Conservation (phyloP, 1,284 basidiomycete genomes). For the Austroboletus novae-zelandiae region DNA sequence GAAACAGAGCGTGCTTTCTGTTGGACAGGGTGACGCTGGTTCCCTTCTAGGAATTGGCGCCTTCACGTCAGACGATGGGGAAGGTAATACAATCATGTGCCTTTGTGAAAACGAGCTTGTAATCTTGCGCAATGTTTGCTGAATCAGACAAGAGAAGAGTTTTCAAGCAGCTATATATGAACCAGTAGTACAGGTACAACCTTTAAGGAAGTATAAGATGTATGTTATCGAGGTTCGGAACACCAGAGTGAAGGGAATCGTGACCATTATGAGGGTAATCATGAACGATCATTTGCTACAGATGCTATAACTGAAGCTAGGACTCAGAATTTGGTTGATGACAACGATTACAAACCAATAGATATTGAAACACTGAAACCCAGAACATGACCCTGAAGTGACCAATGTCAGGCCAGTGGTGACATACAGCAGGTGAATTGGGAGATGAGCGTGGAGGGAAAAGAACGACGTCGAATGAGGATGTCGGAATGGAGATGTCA, state of each 20-base stretch:
- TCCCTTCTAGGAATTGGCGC: constrained; percentile 77
- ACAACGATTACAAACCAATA: constrained; percentile 31
- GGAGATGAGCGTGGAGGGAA: neutral
- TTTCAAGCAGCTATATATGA: constrained; percentile 25
- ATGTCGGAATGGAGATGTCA: constrained; percentile 18
- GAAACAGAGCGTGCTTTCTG: constrained; percentile 75
- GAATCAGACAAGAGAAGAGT: constrained; percentile 5
- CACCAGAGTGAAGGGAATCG: constrained; percentile 28
- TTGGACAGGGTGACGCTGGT: constrained; percentile 67
- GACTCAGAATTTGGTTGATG: constrained; percentile 21
- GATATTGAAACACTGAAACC: constrained; percentile 27
- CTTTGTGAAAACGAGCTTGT: constrained; percentile 79
- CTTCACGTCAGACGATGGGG: constrained; percentile 33
- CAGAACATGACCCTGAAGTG: constrained; percentile 15
- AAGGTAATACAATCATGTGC: constrained; percentile 53
- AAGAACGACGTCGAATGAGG: neutral
- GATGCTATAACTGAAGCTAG: constrained; percentile 33
- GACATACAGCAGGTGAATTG: constrained; percentile 12
- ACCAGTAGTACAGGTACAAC: constrained; percentile 36
- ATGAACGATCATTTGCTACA: constrained; percentile 35
- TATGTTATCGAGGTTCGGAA: constrained; percentile 34
- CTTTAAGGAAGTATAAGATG: constrained; percentile 38
- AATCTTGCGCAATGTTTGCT: constrained; percentile 52
- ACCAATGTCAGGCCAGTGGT: constrained; percentile 8
- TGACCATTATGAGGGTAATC: constrained; percentile 36